phyloP scores from a whole-genome alignment of 176 grass and related monocot genomes.

The Musa schizocarpa region DNA sequence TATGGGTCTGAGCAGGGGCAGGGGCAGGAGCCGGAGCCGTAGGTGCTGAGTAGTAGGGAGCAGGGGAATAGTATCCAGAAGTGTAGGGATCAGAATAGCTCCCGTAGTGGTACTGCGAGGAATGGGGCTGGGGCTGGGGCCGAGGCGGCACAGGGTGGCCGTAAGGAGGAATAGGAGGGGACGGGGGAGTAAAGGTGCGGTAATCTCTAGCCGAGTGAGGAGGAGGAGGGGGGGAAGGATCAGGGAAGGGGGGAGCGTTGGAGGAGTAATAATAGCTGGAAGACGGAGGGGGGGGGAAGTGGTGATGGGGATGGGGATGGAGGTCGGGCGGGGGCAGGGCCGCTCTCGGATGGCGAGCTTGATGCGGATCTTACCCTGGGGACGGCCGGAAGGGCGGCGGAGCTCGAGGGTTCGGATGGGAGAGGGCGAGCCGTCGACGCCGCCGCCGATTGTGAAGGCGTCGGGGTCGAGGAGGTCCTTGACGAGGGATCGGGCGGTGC shows the following conservation, averaged over 20 bases:
- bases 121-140: background rate
- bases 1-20: slow-evolving; percentile 21
- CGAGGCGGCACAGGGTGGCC: slow-evolving; percentile 3
- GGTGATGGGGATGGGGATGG: slow-evolving; percentile 16
- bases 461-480: slow-evolving; percentile 53
- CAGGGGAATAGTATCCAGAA: slow-evolving; percentile 29
- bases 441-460: slow-evolving; percentile 13
- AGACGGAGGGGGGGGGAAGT: slow-evolving; percentile 41
- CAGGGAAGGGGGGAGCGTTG: slow-evolving; percentile 20
- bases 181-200: slow-evolving; percentile 50
- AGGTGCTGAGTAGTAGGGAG: slow-evolving; percentile 24
- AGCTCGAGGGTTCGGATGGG: slow-evolving; percentile 56
- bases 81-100: slow-evolving; percentile 33
- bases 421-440: slow-evolving; percentile 18
- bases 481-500: slow-evolving; percentile 49
- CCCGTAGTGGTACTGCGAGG: slow-evolving; percentile 13
- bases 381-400: slow-evolving; percentile 73
- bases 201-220: slow-evolving; percentile 21
- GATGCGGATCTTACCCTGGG: slow-evolving; percentile 76
- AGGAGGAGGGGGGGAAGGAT: slow-evolving; percentile 4
- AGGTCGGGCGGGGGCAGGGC: slow-evolving; percentile 35
- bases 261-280: slow-evolving; percentile 19
- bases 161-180: slow-evolving; percentile 27
- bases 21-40: background rate
- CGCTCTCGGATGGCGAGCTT: slow-evolving; percentile 61